These are phyloP conservation scores for Eutrema salsugineum DNA, from an alignment of 441 rosid genomes.

Conservation along the genomic window DNA sequence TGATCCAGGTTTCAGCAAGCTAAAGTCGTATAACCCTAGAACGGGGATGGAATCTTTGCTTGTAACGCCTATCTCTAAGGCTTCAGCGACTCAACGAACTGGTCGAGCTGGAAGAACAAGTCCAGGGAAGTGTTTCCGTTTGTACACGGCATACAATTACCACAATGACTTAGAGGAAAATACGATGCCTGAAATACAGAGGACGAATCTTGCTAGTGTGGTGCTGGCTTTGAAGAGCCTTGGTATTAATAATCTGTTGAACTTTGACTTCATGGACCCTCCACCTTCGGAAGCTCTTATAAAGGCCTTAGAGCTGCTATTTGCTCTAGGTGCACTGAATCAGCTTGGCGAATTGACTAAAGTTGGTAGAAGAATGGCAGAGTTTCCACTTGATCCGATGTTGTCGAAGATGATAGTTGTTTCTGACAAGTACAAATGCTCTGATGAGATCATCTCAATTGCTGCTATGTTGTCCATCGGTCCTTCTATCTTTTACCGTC, in stretches of 20 bases:
- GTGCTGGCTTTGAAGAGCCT: constrained; percentile 79
- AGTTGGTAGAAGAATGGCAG: constrained; percentile 80
- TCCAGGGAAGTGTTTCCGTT: constrained; percentile 73
- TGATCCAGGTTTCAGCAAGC: constrained; percentile 81
- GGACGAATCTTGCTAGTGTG: constrained; percentile 78
- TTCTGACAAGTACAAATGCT: constrained; percentile 68
- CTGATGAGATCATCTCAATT: constrained; percentile 74
- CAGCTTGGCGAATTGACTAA: constrained; percentile 73
- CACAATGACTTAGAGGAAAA: constrained; percentile 69
- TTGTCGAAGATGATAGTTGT: constrained; percentile 76
- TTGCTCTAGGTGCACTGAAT: constrained; percentile 72
- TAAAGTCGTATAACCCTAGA: constrained; percentile 77
- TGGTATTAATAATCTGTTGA: constrained; percentile 66
- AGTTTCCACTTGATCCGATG: constrained; percentile 86
- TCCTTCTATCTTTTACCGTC: constrained; percentile 78
- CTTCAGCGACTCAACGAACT: constrained; percentile 80
- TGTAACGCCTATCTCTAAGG: constrained; percentile 75
- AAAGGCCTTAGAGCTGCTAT: constrained; percentile 68
- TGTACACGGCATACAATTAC: constrained; percentile 65
- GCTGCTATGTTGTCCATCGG: constrained; percentile 85
- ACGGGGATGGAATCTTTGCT: constrained; percentile 83
- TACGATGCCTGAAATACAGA: constrained; percentile 75
- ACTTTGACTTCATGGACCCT: constrained; percentile 89
- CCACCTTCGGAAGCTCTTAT: constrained; percentile 80
- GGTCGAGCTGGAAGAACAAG: constrained; percentile 86